Conservation (phyloP, 805 yeast species). For the Saccharomycopsis microspora region DNA sequence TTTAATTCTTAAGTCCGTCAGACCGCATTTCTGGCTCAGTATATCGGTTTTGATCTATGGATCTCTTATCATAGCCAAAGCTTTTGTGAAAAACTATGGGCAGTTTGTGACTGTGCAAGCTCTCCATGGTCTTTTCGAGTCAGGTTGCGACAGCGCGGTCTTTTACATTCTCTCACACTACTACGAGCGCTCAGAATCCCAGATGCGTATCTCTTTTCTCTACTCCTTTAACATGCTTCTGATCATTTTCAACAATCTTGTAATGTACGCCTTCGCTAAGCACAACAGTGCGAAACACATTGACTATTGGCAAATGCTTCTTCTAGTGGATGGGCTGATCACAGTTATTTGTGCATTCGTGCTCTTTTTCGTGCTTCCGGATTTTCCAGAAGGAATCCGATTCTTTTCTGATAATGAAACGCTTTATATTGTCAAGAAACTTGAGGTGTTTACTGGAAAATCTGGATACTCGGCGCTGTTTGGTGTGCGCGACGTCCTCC, state of each 20-base stretch:
- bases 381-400: slow-evolving; percentile 43
- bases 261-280: background rate
- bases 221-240: slow-evolving; percentile 62
- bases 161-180: slow-evolving; percentile 60
- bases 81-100: slow-evolving; percentile 47
- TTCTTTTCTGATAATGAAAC: slow-evolving; percentile 30
- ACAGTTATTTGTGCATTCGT: slow-evolving; percentile 21
- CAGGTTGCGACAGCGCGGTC: slow-evolving; percentile 67
- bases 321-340: no score
- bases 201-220: slow-evolving; percentile 56
- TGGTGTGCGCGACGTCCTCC: background rate
- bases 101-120: slow-evolving; percentile 53
- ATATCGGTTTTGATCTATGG: slow-evolving; percentile 51
- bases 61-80: slow-evolving; percentile 51
- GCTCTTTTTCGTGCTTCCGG: slow-evolving; percentile 33
- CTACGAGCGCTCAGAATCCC: slow-evolving; percentile 55
- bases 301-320: no score
- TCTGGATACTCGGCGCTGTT: slow-evolving; percentile 25
- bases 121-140: slow-evolving; percentile 55
- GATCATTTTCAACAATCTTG: slow-evolving; percentile 33
- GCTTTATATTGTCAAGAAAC: slow-evolving; percentile 31
- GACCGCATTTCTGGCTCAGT: slow-evolving; percentile 57
- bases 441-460: slow-evolving; percentile 29
- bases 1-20: slow-evolving; percentile 42
- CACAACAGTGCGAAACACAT: no score